Evolutionary conservation across 225 moss, liverwort and hornwort species (phyloP), one percentile per base, ranked within the genome.

Genomic region (Antitrichia curtipendula): DNA sequence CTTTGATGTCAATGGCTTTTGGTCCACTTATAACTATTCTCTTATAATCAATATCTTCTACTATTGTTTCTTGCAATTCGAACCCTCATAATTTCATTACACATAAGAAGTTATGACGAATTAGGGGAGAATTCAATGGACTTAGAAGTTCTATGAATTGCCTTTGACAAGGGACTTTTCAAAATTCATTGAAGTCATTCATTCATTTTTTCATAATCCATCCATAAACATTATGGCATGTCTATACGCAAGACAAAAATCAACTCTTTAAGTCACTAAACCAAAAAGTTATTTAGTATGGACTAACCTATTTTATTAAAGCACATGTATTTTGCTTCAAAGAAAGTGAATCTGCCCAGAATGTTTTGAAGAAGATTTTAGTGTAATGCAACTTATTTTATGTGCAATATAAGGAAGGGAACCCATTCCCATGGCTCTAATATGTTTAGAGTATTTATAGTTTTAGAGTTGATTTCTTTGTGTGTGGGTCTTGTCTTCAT

Each of bases 91-190:
- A 64, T 64, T 19, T 64, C 18, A 34, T 18, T 64, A 34, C 10
- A 64, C 3, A 10, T 34, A 64, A 1, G 9, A 13, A 1, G 6
- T 36, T 36, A 19, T 64, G 0, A 3, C 36, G 6, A 65, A 65
- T 21, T 65, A 36, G 1, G 5, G 9, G 1, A 65, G 36, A 36
- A 36, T 36, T 6, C 6, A 3, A 19, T 4, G 0, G 2, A 65
- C 2, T 0, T 20, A n/a, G 21, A 65, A n/a, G 11, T 65, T n/a
- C 21, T 3, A 65, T 65, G n/a, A 65, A n/a, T 65, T 65, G 65
- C 6, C 21, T 65, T 65, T n/a, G n/a, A 65, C 21, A 65, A 65
- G 6, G 11, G 5, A 20, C 21, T 36, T 20, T 36, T 9, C 0
- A n/a, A 1, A 21, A n/a, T 21, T 65, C 65, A 36, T 65, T 1